phyloP scores from a whole-genome alignment of 306 rosid genomes.

The Acacia crassicarpa region DNA sequence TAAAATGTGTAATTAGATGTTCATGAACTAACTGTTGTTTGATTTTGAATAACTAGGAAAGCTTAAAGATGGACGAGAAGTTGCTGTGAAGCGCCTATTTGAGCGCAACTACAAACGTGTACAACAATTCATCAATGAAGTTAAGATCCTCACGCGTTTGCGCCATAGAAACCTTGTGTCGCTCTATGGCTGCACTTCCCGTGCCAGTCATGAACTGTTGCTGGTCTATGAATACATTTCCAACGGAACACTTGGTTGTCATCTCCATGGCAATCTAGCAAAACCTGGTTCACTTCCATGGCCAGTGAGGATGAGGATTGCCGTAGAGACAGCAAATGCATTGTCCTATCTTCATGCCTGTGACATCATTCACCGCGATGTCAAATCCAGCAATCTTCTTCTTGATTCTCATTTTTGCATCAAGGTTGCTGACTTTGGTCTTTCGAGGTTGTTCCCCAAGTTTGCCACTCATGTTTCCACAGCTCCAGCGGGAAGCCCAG shows the following conservation, averaged over 20 bases:
- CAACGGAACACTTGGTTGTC: constrained; percentile 76
- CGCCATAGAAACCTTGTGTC: constrained; percentile 67
- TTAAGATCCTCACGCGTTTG: constrained; percentile 57
- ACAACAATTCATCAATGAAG: constrained; percentile 66
- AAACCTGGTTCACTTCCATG: constrained; percentile 46
- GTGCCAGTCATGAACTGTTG: constrained; percentile 57
- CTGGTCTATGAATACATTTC: constrained; percentile 76
- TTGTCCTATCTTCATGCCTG: constrained; percentile 79
- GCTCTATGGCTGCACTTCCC: constrained; percentile 78
- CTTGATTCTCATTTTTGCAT: constrained; percentile 51
- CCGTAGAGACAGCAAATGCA: constrained; percentile 67
- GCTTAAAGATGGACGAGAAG: constrained; percentile 82
- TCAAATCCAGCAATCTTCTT: constrained; percentile 75
- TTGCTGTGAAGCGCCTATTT: constrained; percentile 68
- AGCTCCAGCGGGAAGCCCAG: constrained; percentile 81
- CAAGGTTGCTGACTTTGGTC: constrained; percentile 84
- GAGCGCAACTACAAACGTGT: constrained; percentile 56
- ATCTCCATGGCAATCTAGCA: constrained; percentile 62
- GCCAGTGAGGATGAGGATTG: constrained; percentile 65
- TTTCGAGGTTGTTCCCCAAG: constrained; percentile 61
- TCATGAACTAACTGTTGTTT: not conserved
- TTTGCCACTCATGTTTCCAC: constrained; percentile 72
- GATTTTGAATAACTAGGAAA: constrained; percentile 45
- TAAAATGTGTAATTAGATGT: not conserved
- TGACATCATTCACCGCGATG: constrained; percentile 68